Conservation (phyloP, 2,329 filamentous ascomycete species). For the Hirsutella minnesotensis region DNA sequence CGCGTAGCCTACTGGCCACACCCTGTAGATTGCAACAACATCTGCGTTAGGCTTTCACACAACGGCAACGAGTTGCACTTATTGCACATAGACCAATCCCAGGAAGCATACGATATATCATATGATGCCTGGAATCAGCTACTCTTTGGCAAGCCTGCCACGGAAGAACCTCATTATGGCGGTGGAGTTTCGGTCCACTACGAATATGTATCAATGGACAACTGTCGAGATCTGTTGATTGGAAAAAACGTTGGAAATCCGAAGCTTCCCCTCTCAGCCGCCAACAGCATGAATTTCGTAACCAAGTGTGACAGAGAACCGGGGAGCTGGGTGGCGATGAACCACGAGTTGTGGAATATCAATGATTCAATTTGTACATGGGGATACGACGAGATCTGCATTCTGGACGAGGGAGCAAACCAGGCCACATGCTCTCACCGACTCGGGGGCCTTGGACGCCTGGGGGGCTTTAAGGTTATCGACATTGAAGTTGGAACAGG, state of each 20-base stretch:
- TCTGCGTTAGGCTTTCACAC: slow-evolving; percentile 41
- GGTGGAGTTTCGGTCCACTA: slow-evolving; percentile 35
- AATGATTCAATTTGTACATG: slow-evolving; percentile 32
- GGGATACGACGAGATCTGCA: slow-evolving; percentile 27
- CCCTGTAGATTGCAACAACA: slow-evolving; percentile 38
- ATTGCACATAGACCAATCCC: slow-evolving; percentile 43
- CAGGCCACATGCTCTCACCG: no score
- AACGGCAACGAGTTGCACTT: slow-evolving; percentile 42
- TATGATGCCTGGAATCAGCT: slow-evolving; percentile 54
- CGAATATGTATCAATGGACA: slow-evolving; percentile 27
- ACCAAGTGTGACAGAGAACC: slow-evolving; percentile 27
- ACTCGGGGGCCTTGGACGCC: no score
- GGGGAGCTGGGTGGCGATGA: slow-evolving; percentile 33
- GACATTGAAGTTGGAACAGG: no score
- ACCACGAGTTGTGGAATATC: slow-evolving; percentile 40
- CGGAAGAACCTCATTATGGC: slow-evolving; percentile 30
- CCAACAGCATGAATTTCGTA: slow-evolving; percentile 41
- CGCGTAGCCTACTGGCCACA: slow-evolving; percentile 49
- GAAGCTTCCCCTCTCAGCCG: slow-evolving; percentile 28
- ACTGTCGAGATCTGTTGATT: slow-evolving; percentile 34
- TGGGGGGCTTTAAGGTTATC: no score
- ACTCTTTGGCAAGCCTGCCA: slow-evolving; percentile 32
- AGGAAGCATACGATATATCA: slow-evolving; percentile 44
- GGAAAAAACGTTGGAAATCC: slow-evolving; percentile 9
- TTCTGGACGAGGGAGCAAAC: background rate